Percentiles rank a stretch among this genome's conserved stretches.
These are phyloP conservation scores for Calcarisporium arbuscula DNA, from an alignment of 2,329 filamentous ascomycete species.

Conservation along the genomic window DNA sequence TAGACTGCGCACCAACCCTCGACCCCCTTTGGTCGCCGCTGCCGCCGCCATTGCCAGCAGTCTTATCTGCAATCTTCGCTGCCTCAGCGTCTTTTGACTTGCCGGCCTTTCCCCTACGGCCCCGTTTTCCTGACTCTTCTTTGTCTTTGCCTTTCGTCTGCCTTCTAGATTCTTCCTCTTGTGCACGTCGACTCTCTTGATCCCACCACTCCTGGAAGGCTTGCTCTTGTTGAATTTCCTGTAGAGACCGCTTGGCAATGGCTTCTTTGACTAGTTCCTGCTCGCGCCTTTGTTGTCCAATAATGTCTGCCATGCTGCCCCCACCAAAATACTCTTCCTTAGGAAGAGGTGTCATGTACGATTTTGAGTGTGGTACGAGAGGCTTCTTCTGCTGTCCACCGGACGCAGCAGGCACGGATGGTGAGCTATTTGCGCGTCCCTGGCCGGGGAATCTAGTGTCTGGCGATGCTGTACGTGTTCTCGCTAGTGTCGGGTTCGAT, in stretches of 20 bases:
- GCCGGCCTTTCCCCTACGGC: constrained; percentile 20
- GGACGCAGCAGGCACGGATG: constrained; percentile 19
- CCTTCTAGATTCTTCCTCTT: constrained; percentile 51
- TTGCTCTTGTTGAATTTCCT: constrained; percentile 95
- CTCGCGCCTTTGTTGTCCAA: constrained; percentile 78
- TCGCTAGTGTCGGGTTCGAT: constrained; percentile 29
- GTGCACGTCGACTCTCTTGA: constrained; percentile 67
- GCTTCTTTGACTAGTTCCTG: constrained; percentile 79
- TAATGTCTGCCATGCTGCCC: constrained; percentile 79
- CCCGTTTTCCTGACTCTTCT: constrained; percentile 23
- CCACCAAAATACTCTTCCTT: constrained; percentile 60
- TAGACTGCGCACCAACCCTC: too few species aligned
- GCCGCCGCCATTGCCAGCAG: too few species aligned
- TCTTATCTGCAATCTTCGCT: too few species aligned
- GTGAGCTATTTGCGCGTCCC: constrained; percentile 30
- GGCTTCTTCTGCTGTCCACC: constrained; percentile 29
- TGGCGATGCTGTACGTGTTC: constrained; percentile 49
- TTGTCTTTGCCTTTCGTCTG: constrained; percentile 34
- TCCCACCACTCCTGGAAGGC: constrained; percentile 98
- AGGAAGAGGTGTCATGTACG: constrained; percentile 49
- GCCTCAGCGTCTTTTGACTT: constrained; percentile 16
- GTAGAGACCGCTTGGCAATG: constrained; percentile 77
- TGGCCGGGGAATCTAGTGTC: constrained; percentile 60
- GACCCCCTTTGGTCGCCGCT: too few species aligned
- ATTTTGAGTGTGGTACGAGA: constrained; percentile 54